A percentile compares a stretch with the other conserved stretches of the same genome.
These are phyloP conservation scores for Saturnispora galanensis DNA, from an alignment of 805 yeast genomes.

Conservation along the genomic window DNA sequence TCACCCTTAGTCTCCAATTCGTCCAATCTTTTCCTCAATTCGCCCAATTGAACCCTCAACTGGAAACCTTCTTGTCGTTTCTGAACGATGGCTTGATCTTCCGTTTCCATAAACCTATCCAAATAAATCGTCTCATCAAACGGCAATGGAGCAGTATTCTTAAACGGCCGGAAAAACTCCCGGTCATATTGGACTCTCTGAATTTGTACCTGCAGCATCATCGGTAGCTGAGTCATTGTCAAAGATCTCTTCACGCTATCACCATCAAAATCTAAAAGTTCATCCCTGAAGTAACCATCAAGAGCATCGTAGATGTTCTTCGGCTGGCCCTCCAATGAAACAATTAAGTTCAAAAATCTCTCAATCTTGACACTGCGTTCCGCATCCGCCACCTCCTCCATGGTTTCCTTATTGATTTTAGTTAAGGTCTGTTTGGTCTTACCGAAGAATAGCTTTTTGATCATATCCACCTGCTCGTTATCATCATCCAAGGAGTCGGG, in stretches of 20 bases:
- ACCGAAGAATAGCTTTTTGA: conserved; percentile 78
- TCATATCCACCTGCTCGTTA: conserved; percentile 72
- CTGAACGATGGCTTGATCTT: conserved; percentile 40
- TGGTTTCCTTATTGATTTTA: conserved; percentile 32
- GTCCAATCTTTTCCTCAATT: conserved; percentile 34
- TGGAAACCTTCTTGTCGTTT: conserved; percentile 48
- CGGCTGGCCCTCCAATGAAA: conserved; percentile 83
- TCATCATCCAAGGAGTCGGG: conserved; percentile 59
- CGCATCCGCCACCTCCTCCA: conserved; percentile 20
- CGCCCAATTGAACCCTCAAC: conserved; percentile 50
- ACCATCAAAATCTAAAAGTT: conserved; percentile 54
- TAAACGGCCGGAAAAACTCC: conserved; percentile 61
- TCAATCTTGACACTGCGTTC: conserved; percentile 48
- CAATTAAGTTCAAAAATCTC: conserved; percentile 70
- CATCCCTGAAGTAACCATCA: conserved; percentile 75
- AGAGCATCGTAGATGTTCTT: conserved; percentile 83
- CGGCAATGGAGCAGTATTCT: conserved; percentile 73
- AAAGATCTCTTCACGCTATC: conserved; percentile 68
- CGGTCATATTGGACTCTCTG: conserved; percentile 90
- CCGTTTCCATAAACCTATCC: conserved; percentile 78
- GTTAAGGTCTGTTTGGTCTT: conserved; percentile 68
- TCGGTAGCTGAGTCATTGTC: conserved; percentile 64
- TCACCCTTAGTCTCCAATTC: conserved; percentile 37
- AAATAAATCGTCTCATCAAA: conserved; percentile 69
- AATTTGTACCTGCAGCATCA: conserved; percentile 80